These are phyloP conservation scores for Tolypocladium guangdongense DNA, from an alignment of 2,329 filamentous ascomycete genomes.

Conservation along the genomic window DNA sequence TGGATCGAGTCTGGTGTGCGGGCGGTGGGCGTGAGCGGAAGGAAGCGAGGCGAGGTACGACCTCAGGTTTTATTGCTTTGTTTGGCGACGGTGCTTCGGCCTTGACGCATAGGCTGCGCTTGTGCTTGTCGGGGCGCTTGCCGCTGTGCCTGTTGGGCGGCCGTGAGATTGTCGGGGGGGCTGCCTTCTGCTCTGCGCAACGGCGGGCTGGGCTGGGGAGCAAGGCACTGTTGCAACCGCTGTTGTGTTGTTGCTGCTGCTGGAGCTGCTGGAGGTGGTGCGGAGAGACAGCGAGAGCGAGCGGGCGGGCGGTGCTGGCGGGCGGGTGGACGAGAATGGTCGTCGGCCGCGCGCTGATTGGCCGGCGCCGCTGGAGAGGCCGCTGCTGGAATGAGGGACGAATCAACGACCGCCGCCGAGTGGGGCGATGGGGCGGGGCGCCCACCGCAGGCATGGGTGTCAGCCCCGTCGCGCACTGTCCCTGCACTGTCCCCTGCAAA, in stretches of 20 bases:
- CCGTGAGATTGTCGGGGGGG: neutral
- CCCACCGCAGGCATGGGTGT: neutral
- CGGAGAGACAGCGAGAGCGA: neutral
- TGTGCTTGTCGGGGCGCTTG: slow-evolving; percentile 5
- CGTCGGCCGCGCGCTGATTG: slow-evolving; percentile 1
- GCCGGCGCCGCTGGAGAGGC: neutral
- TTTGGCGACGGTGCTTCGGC: slow-evolving; percentile 5
- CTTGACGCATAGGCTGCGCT: slow-evolving; percentile 6
- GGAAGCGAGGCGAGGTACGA: slow-evolving; percentile 26
- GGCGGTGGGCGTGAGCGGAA: slow-evolving; percentile 20
- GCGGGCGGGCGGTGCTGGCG: neutral
- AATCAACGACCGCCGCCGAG: slow-evolving; percentile 1
- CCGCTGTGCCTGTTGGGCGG: neutral
- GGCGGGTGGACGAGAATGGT: slow-evolving; percentile 1
- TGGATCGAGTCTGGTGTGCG: slow-evolving; percentile 26
- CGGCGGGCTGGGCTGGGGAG: neutral
- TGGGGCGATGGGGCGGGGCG: neutral
- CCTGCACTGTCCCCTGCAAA: neutral
- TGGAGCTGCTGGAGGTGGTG: neutral
- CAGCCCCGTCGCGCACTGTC: neutral
- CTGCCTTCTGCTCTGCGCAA: neutral
- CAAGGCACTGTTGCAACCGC: neutral
- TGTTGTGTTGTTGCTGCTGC: neutral
- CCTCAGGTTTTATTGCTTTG: slow-evolving; percentile 6
- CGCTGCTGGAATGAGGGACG: slow-evolving; percentile 3